These are phyloP conservation scores for Trebouxia sp. DNA, from an alignment of 139 green algal genomes.

Conservation along the genomic window DNA sequence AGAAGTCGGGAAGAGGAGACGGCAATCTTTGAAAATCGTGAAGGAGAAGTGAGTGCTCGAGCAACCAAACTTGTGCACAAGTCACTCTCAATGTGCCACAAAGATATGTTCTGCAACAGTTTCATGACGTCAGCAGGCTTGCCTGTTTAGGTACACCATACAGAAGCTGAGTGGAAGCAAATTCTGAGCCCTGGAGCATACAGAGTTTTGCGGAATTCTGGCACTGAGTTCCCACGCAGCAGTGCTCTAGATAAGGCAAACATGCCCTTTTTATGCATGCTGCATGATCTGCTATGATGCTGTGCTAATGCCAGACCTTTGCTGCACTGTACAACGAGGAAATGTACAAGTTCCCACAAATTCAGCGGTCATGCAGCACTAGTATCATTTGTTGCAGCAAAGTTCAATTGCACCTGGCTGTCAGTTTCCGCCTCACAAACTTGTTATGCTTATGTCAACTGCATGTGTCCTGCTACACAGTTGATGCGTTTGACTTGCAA, in stretches of 20 bases:
- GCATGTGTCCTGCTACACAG: too few relatives aligned
- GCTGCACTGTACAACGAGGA: too few relatives aligned
- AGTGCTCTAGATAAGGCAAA: slow-evolving; percentile 52
- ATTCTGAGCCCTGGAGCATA: slow-evolving; percentile 57
- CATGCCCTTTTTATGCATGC: neutral
- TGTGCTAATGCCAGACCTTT: too few relatives aligned
- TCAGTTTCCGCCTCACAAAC: too few relatives aligned
- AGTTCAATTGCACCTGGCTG: too few relatives aligned
- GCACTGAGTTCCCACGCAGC: slow-evolving; percentile 62
- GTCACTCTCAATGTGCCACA: neutral
- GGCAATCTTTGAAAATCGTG: neutral
- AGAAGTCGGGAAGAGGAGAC: slow-evolving; percentile 1
- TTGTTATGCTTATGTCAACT: too few relatives aligned
- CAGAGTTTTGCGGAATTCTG: slow-evolving; percentile 60
- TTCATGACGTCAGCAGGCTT: neutral
- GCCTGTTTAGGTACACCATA: slow-evolving; percentile 32
- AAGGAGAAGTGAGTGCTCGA: neutral
- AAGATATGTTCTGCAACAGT: neutral
- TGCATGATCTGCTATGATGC: too few relatives aligned
- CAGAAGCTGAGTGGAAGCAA: slow-evolving; percentile 56
- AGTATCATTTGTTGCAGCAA: too few relatives aligned
- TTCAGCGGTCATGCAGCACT: too few relatives aligned
- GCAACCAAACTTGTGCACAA: neutral
- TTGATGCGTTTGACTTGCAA: too few relatives aligned
- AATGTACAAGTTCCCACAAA: too few relatives aligned